Conservation (phyloP, 768 basidiomycete species). For the Rhodosporidiobolus odoratus region DNA sequence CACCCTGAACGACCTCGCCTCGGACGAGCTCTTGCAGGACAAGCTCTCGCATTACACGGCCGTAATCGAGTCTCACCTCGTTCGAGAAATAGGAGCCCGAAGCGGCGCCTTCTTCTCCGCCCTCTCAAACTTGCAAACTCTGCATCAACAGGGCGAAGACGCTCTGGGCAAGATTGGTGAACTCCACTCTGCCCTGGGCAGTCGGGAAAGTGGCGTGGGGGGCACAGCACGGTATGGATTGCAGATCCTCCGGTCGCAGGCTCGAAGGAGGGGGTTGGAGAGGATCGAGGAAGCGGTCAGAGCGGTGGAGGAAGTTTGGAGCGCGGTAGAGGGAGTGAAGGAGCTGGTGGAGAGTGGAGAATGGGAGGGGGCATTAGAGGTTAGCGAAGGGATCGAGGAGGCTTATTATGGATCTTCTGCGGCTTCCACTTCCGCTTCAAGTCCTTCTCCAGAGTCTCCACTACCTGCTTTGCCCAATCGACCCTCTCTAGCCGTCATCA, state of each 20-base stretch:
- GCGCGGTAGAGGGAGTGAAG: slow-evolving; percentile 62
- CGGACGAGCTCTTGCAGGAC: slow-evolving; percentile 68
- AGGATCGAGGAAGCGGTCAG: slow-evolving; percentile 52
- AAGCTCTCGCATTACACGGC: slow-evolving; percentile 87
- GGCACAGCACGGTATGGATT: slow-evolving; percentile 68
- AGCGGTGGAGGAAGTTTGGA: slow-evolving; percentile 59
- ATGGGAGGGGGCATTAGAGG: slow-evolving; percentile 75
- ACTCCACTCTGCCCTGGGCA: slow-evolving; percentile 60
- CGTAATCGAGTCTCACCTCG: slow-evolving; percentile 87
- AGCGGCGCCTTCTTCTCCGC: slow-evolving; percentile 95
- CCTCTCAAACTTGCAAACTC: slow-evolving; percentile 83
- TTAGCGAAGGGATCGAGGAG: slow-evolving; percentile 63
- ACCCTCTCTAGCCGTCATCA: not conserved
- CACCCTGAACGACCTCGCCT: slow-evolving; percentile 26
- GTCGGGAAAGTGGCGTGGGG: slow-evolving; percentile 50
- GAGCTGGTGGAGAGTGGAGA: slow-evolving; percentile 82
- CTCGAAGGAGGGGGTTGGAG: slow-evolving; percentile 56
- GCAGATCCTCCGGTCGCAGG: slow-evolving; percentile 58
- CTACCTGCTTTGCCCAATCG: slow-evolving; percentile 15
- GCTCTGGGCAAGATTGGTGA: slow-evolving; percentile 71
- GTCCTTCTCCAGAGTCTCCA: no score
- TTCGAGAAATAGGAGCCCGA: slow-evolving; percentile 82
- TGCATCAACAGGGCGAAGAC: slow-evolving; percentile 79
- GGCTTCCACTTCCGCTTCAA: not conserved
- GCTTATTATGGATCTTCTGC: slow-evolving; percentile 16